phyloP scores from a whole-genome alignment of 2,329 filamentous ascomycete species.

The Xylariaceae sp. region DNA sequence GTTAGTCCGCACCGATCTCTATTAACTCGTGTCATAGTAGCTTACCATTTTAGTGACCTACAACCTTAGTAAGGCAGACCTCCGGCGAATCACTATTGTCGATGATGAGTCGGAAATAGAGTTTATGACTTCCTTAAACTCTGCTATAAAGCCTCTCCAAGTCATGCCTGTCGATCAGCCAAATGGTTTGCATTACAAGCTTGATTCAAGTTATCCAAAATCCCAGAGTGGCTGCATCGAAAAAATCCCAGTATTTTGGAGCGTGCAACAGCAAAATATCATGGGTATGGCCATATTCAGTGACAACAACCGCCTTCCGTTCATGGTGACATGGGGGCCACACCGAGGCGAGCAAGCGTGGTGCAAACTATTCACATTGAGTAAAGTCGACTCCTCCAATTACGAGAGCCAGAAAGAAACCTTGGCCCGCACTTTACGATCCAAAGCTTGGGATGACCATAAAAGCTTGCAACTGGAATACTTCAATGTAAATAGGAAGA shows the following conservation, averaged over 20 bases:
- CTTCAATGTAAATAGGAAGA: not conserved
- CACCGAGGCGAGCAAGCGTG: not conserved
- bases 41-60: not conserved
- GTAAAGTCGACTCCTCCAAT: conserved; percentile 2
- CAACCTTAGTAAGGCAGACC: not conserved
- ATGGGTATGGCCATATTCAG: conserved; percentile 5
- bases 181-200: not conserved
- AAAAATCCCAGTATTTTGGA: not conserved
- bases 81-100: not conserved
- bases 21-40: not conserved
- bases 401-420: conserved; percentile 1
- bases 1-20: too few species aligned
- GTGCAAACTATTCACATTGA: conserved; percentile 5
- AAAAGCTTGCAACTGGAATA: conserved; percentile 1
- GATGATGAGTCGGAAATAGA: not conserved
- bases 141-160: not conserved
- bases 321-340: conserved; percentile 7
- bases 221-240: not conserved
- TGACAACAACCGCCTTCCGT: conserved; percentile 5
- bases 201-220: not conserved
- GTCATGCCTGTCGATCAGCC: not conserved
- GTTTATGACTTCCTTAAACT: not conserved
- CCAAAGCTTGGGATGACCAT: conserved; percentile 5
- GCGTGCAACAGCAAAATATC: not conserved
- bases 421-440: not conserved